Evolutionary conservation across 2,329 filamentous ascomycete genomes (phyloP).

Genomic region (Sclerotinia sclerotiorum): DNA sequence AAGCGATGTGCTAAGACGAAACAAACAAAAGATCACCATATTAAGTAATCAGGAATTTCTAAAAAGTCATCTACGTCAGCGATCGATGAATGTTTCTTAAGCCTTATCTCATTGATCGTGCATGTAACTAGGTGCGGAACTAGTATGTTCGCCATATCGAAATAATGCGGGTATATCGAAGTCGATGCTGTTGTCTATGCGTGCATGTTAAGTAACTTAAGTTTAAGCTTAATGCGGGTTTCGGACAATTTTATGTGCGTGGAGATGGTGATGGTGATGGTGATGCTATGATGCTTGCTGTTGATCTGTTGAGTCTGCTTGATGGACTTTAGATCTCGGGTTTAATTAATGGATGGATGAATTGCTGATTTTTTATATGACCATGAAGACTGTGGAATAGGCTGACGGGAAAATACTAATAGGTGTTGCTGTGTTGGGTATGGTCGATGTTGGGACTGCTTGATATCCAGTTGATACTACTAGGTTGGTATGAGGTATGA

Average conservation of each 20-base stretch:
- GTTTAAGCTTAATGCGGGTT: neutral
- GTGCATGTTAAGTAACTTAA: neutral
- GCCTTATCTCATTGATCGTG: neutral
- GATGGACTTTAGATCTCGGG: neutral
- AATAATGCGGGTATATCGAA: neutral
- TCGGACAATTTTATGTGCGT: neutral
- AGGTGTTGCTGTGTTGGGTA: too few species aligned
- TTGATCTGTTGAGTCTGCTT: neutral
- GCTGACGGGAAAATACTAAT: too few species aligned
- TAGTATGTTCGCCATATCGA: neutral
- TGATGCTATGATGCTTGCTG: neutral
- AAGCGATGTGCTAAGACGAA: neutral
- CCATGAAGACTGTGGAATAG: too few species aligned
- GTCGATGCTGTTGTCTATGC: neutral
- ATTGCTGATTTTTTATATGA: too few species aligned
- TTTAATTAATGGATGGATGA: neutral
- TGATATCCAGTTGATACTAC: too few species aligned
- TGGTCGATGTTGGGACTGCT: too few species aligned
- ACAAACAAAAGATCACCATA: neutral
- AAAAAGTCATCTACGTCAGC: constrained; percentile 20
- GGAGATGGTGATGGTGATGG: neutral
- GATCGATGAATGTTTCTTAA: neutral
- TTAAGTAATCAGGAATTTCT: neutral
- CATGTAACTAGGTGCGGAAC: neutral
- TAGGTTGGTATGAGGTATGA: neutral